phyloP scores from a whole-genome alignment of 2,329 filamentous ascomycete genomes.

The Aureobasidium sp. region DNA sequence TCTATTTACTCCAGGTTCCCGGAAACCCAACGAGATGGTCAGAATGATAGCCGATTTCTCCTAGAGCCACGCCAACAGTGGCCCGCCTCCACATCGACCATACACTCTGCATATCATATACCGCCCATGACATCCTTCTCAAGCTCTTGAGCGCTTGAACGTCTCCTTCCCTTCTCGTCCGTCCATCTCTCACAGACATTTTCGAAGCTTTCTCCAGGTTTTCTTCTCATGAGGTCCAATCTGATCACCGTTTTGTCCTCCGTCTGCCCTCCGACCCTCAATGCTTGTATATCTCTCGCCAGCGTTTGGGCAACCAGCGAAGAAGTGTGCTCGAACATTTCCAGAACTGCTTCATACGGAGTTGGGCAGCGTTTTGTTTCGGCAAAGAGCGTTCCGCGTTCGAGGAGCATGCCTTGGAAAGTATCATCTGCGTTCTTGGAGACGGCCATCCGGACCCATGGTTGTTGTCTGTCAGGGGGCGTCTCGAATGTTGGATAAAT shows the following conservation, averaged over 20 bases:
- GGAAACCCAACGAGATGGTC: neutral
- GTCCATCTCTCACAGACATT: neutral
- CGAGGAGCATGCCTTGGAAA: conserved; percentile 1
- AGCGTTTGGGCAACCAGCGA: neutral
- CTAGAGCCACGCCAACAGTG: neutral
- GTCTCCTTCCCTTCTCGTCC: neutral
- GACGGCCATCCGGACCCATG: conserved; percentile 5
- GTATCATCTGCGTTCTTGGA: neutral
- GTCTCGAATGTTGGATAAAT: neutral
- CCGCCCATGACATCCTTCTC: neutral
- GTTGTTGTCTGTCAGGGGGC: neutral
- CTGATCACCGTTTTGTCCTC: neutral
- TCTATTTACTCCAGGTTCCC: neutral
- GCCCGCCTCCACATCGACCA: too few relatives aligned
- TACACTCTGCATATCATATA: neutral
- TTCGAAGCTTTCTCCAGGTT: neutral
- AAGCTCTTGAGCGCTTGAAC: neutral
- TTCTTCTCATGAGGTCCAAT: neutral
- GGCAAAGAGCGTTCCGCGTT: neutral
- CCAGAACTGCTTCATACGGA: neutral
- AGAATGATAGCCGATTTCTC: too few relatives aligned
- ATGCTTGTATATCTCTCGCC: neutral
- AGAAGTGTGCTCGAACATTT: neutral
- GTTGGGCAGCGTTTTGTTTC: neutral
- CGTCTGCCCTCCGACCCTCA: neutral